A percentile compares a stretch with the other conserved stretches of the same genome.
phyloP scores from a whole-genome alignment of 108 stramenopile genomes.

The Epithemia pelagica region DNA sequence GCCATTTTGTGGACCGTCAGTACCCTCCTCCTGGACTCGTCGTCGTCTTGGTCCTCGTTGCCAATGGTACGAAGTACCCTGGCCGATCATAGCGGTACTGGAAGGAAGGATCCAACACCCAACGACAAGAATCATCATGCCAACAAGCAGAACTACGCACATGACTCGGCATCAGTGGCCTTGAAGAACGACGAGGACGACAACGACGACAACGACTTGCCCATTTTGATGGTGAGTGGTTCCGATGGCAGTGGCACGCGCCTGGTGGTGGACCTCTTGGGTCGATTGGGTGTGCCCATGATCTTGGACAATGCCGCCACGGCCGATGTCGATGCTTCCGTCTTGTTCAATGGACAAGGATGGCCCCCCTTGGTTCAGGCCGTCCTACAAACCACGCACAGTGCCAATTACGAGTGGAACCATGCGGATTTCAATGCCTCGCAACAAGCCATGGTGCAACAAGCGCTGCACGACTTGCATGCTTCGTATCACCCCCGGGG shows the following conservation, averaged over 20 bases:
- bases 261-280: constrained; percentile 46
- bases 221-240: constrained; percentile 55
- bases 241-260: constrained; percentile 77
- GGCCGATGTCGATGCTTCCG: constrained; percentile 50
- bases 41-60: too few relatives aligned
- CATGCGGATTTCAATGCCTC: constrained; percentile 4
- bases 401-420: constrained; percentile 17
- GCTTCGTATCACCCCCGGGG: background rate
- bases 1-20: too few relatives aligned
- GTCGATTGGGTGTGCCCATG: constrained; percentile 50
- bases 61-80: too few relatives aligned
- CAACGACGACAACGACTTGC: too few relatives aligned
- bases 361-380: constrained; percentile 55
- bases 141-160: too few relatives aligned
- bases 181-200: too few relatives aligned
- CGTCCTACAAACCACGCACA: constrained; percentile 24
- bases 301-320: constrained; percentile 59
- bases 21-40: too few relatives aligned
- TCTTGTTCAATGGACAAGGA: constrained; percentile 31
- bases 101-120: too few relatives aligned
- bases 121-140: too few relatives aligned
- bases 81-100: too few relatives aligned
- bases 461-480: background rate
- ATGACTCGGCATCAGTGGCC: too few relatives aligned
- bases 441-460: constrained; percentile 11